Base-by-base conservation (phyloP, 306 rosid genomes). In the Quercus mongolica region DNA sequence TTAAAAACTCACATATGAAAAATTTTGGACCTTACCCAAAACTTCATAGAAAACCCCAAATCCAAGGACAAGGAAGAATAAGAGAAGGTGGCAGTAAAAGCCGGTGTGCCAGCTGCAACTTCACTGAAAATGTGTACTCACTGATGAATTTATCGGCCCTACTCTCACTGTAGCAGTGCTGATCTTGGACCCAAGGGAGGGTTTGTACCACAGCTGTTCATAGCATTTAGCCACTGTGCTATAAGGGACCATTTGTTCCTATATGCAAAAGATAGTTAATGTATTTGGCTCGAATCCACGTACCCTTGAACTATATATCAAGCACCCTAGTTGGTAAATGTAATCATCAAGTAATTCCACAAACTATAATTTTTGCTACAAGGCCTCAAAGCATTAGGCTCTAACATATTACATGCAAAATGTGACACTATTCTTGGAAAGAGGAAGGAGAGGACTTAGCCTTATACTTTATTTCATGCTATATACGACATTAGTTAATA, bases 181-280 rank as follows among this genome's bases (percentile, higher is more conserved):
- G 86, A 69, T 84, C 82, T 58, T 69, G 85, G 83, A 69, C 56
- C 56, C 31, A 65, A 58, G 78, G 74, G 41, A 74, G 18, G 71
- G 79, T 70, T 23, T 56, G 83, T 71, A 81, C 84, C 88, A 84
- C 84, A 79, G 77, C 74, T 76, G 77, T 86, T 82, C 74, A 80
- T 79, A 75, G 79, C 86, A 49, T 56, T 65, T 18, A 41, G 64
- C 28, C 70, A 51, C 41, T 55, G 72, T 44, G 30, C 35, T 68
- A 51, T 17, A 62, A 14, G 71, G 83, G 85, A 79, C 86, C 85
- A 78, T 83, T 82, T 38, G 44, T 55, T 57, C 35, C 21, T 74
- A 41, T 41, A 19, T 67, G 55, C 54, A 44, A n/a, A 38, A 30
- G 54, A 46, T 49, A 49, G 17, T 41, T 51, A 51, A 3, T 61